Evolutionary conservation across 83 land plant species (phyloP).

Genomic region (Isoetes engelmannii): DNA sequence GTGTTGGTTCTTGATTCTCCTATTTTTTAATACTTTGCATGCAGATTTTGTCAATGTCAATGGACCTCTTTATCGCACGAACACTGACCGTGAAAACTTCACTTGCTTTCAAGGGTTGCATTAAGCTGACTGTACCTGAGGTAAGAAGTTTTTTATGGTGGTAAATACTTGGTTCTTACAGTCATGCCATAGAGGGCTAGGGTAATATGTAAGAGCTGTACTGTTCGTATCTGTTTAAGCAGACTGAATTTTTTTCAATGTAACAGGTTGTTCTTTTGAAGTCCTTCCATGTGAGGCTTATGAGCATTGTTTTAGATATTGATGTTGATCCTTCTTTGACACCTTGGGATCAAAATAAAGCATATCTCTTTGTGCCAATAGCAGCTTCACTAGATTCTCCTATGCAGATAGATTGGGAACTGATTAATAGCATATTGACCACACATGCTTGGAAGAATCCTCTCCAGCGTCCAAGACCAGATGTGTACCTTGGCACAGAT

Average conservation of each 20-base stretch:
- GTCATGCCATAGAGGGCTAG: neutral
- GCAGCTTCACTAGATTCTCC: constrained; percentile 37
- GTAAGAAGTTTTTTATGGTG: constrained; percentile 25
- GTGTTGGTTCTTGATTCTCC: neutral
- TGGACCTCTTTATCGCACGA: constrained; percentile 99
- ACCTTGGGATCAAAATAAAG: constrained; percentile 97
- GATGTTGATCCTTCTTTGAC: constrained; percentile 94
- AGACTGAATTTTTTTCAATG: neutral
- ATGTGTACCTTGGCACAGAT: constrained; percentile 95
- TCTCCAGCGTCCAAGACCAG: constrained; percentile 96
- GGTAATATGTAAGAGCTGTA: neutral
- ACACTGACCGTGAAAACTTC: constrained; percentile 82
- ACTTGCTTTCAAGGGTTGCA: constrained; percentile 55
- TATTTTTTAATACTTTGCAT: neutral
- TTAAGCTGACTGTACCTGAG: constrained; percentile 52
- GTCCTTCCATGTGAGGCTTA: constrained; percentile 93
- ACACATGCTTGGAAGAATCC: constrained; percentile 88
- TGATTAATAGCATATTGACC: constrained; percentile 37
- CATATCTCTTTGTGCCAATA: constrained; percentile 84
- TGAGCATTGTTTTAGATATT: constrained; percentile 98
- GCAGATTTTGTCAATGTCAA: constrained; percentile 85
- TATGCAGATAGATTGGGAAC: constrained; percentile 63
- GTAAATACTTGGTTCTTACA: neutral
- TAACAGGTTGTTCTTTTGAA: constrained; percentile 33
- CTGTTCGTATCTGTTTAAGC: neutral